A percentile compares a stretch with the other conserved stretches of the same genome.
These are phyloP conservation scores for Globisporangium heterothallicum DNA, from an alignment of 352 stramenopile genomes.

Conservation along the genomic window DNA sequence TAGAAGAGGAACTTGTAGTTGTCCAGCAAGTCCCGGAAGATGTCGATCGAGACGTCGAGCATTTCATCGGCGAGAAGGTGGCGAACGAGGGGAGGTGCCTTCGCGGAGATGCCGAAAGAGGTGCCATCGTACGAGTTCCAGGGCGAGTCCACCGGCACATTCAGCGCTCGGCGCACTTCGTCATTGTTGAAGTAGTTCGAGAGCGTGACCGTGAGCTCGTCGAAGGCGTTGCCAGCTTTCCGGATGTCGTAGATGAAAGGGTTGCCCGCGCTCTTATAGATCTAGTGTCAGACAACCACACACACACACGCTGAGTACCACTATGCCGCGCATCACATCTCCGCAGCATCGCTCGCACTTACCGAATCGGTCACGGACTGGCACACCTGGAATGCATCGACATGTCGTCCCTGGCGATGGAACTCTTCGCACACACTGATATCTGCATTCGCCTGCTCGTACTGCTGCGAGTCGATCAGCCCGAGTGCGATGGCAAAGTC, in stretches of 20 bases:
- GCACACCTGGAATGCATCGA: constrained; percentile 72
- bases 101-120: constrained; percentile 42
- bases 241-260: constrained; percentile 85
- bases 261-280: constrained; percentile 69
- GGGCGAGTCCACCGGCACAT: constrained; percentile 62
- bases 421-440: constrained; percentile 76
- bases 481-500: constrained; percentile 78
- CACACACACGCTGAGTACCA: neutral
- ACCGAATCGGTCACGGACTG: constrained; percentile 57
- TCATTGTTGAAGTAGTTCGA: constrained; percentile 84
- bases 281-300: constrained; percentile 29
- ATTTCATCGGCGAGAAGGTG: constrained; percentile 74
- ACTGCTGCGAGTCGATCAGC: constrained; percentile 80
- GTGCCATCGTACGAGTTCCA: constrained; percentile 68
- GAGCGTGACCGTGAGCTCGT: constrained; percentile 39
- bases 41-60: constrained; percentile 68
- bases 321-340: neutral
- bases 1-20: constrained; percentile 85
- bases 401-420: constrained; percentile 60
- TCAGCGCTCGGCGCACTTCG: constrained; percentile 75
- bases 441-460: constrained; percentile 61
- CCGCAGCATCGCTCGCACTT: neutral
- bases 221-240: constrained; percentile 50
- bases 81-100: constrained; percentile 54
- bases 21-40: constrained; percentile 73